These are phyloP conservation scores for Claviceps maximensis DNA, from an alignment of 2,329 filamentous ascomycete species.

Conservation along the genomic window DNA sequence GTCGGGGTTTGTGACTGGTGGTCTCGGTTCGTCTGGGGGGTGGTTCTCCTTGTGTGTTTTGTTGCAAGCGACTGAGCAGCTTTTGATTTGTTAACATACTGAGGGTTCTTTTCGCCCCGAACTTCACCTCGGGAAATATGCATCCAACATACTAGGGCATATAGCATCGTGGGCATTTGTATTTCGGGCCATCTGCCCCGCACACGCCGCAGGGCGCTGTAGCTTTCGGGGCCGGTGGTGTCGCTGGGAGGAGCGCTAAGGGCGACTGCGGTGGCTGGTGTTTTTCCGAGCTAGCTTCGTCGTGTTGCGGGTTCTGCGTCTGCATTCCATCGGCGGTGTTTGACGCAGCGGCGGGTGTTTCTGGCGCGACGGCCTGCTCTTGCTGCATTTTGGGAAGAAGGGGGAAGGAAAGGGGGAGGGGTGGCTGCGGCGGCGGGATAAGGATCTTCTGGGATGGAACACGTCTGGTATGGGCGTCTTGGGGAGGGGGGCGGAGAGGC, in stretches of 20 bases:
- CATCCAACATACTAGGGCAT: slow-evolving; percentile 39
- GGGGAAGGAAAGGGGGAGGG: neutral
- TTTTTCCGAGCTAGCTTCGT: neutral
- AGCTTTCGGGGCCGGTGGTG: neutral
- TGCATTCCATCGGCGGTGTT: neutral
- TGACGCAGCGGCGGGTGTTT: neutral
- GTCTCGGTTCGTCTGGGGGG: slow-evolving; percentile 24
- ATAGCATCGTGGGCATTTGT: slow-evolving; percentile 49
- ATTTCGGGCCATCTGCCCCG: slow-evolving; percentile 37
- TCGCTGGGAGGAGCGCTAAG: neutral
- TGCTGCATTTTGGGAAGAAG: neutral
- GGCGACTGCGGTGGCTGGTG: neutral
- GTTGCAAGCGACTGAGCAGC: slow-evolving; percentile 47
- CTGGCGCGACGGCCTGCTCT: neutral
- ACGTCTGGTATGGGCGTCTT: too few species aligned
- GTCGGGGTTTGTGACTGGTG: slow-evolving; percentile 10
- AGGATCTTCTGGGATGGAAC: neutral
- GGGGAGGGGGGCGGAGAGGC: too few species aligned
- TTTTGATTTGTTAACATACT: slow-evolving; percentile 13
- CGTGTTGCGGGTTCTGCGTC: neutral
- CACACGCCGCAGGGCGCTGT: slow-evolving; percentile 37
- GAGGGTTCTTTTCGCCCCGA: too few species aligned
- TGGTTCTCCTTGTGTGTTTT: slow-evolving; percentile 38
- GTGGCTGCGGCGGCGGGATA: neutral
- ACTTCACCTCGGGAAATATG: too few species aligned